Base-by-base conservation (phyloP, 2,329 filamentous ascomycete species). In the Colletotrichum sp. region DNA sequence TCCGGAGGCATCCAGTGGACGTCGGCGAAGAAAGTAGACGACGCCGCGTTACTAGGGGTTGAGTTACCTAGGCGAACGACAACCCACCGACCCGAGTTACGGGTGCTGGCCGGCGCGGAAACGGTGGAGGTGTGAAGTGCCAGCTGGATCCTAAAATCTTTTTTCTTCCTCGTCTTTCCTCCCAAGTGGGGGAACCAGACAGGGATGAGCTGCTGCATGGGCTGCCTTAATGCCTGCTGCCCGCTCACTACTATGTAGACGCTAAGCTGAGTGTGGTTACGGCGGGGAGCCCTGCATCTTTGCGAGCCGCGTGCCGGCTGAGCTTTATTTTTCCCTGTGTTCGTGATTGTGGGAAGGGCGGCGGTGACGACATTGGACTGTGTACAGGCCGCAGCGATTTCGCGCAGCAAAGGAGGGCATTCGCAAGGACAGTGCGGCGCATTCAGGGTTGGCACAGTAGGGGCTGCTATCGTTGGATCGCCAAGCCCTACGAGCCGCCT, bases 1-100 rank as follows among this genome's bases (percentile, higher is more conserved):
- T 76, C 74, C 74, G 74, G 24, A 74, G 64, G 43, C 64, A 75
- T 69, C 64, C 55, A 26, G 36, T 52, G 52, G n/a, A n/a, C 9
- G 43, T 52, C 30, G 38, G 32, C 26, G 32, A 43, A n/a, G 34
- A 55, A 52, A 66, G 52, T 13, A 34, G 28, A 36, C 7, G 36
- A n/a, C 30, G 57, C 36, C n/a, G 55, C 16, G 30, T 16, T 38
- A 12, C 43, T 21, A 8, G n/a, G 43, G 43, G 43, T 52, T n/a
- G n/a, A 21, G 43, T 52, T 52, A 52, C 43, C n/a, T 52, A 24
- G n/a, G 8, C n/a, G 43, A 36, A 63, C 26, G 63, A n/a, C 24
- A 32, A 66, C 43, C 26, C 21, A 66, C 24, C 60, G 30, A 32
- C 36, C 57, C 36, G 36, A 64, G 38, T 10, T 52, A 55, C 38